Evolutionary conservation across 768 basidiomycete species (phyloP), one percentile per base, ranked within the genome.

Genomic region (Rhizopogon rudus): DNA sequence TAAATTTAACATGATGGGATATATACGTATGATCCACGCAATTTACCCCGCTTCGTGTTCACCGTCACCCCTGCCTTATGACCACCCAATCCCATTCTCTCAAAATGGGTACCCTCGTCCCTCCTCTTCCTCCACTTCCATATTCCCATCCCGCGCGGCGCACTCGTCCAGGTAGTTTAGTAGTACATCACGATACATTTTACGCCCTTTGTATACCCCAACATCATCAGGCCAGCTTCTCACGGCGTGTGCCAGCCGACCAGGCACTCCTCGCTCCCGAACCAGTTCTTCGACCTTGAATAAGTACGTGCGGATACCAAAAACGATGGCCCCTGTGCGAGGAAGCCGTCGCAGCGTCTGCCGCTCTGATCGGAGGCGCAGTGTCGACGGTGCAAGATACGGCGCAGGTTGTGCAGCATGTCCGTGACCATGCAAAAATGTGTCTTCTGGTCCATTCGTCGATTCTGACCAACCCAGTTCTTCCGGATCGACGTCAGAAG

Each of bases 231-330:
- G 81, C 86, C 87, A 89, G 59, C 81, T 81, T 55, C 80, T 69
- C 50, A 89, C 69, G 5, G 85, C 84, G 48, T 79, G 80, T 13
- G 81, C 86, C 63, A 90, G 68, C 50, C 87, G 71, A 33, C 77
- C 82, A 0, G 86, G 77, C 10, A 86, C 79, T 0, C 82, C 86
- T 7, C 71, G 71, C 65, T 88, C 88, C 51, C 69, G 63, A 13
- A 63, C 74, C 1, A 89, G 67, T 40, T 78, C 76, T 22, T 73
- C 75, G 37, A 87, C 65, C 20, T 80, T 80, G 41, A 77, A 77
- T 53, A 84, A 51, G 69, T 88, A 87, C 46, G 83, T 84, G 40
- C 87, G 75, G 62, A 88, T 84, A 51, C 82, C 85, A 66, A 91
- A 90, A 40, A 84, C 68, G 39, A 88, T 75, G 2, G 80, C 85